These are phyloP conservation scores for Cryphonectria radicalis DNA, from an alignment of 2,329 filamentous ascomycete genomes.

Conservation along the genomic window DNA sequence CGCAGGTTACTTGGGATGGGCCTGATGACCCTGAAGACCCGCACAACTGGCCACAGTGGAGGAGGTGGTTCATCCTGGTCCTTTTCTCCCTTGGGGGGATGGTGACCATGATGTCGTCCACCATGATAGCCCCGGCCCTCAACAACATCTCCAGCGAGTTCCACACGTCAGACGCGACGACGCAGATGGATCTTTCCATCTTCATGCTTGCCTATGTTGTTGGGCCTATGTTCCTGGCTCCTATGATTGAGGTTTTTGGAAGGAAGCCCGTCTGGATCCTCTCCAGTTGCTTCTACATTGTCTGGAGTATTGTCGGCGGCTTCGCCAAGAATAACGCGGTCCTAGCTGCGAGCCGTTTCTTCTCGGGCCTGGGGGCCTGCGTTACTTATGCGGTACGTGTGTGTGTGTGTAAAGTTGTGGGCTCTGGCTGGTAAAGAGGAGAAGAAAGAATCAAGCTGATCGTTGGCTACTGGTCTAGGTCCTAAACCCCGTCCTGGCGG, in stretches of 20 bases:
- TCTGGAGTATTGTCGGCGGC: constrained; percentile 44
- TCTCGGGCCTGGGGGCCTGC: constrained; percentile 12
- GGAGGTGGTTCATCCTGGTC: constrained; percentile 34
- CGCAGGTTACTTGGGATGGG: constrained; percentile 26
- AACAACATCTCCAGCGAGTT: constrained; percentile 40
- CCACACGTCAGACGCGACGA: constrained; percentile 34
- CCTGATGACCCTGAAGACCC: constrained; percentile 28
- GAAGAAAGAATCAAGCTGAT: no score
- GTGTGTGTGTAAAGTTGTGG: not conserved
- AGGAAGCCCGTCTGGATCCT: constrained; percentile 41
- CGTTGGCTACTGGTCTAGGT: no score
- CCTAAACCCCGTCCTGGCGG: no score
- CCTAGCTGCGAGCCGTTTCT: constrained; percentile 2
- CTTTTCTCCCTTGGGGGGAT: constrained; percentile 41
- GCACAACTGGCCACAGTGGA: constrained; percentile 29
- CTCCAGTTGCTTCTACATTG: constrained; percentile 33
- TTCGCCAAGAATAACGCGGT: no score
- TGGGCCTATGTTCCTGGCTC: constrained; percentile 41
- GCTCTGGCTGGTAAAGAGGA: no score
- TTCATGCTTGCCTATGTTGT: constrained; percentile 43
- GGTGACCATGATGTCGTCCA: constrained; percentile 42
- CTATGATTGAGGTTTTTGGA: constrained; percentile 42
- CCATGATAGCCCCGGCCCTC: constrained; percentile 43
- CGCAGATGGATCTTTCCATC: constrained; percentile 42
- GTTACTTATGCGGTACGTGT: not conserved